Base-by-base conservation (phyloP, 2,329 filamentous ascomycete genomes). In the Aspergillus novoparasiticus region DNA sequence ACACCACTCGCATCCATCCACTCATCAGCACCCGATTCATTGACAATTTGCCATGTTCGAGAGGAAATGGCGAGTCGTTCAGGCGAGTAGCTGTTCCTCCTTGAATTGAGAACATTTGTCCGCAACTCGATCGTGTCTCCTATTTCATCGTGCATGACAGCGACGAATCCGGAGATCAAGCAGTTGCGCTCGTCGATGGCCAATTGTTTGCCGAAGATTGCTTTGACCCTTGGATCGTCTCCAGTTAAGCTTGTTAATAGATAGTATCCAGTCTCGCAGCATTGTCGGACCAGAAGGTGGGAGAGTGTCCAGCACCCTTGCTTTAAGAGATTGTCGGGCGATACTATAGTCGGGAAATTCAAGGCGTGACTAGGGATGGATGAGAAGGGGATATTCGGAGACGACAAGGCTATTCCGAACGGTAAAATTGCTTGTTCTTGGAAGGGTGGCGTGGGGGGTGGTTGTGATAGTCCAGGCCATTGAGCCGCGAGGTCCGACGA, bases 1-100 rank as follows among this genome's bases (percentile, higher is more conserved):
- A 72, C 68, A n/a, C 66, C 69, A 54, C 48, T 66, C n/a, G 68
- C 67, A 65, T 72, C 70, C 57, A 72, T 50, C 66, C 66, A 71
- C 19, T 65, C 63, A 43, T 63, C 69, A 56, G 60, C 28, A 9
- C 46, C 60, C 1, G 67, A 64, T 43, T 67, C 60, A 28, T 59
- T 50, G 4, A 67, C 62, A 32, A 67, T 60, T 50, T 71, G 63
- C 69, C 66, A 69, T 12, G 63, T 61, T 45, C 55, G 58, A 34
- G 67, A 57, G 3, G 67, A 64, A 3, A 62, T 6, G 14, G 61
- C 58, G 28, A 65, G 59, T 51, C 56, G 65, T 28, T 66, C 65
- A 6, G 51, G 21, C 1, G 67, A 63, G 36, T 64, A 59, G 23
- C 10, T 57, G 21, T 61, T 60, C 51, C 61, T 66, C 50, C 39